Conservation (phyloP, 495 filamentous ascomycete species). For the Parmelia sp. region DNA sequence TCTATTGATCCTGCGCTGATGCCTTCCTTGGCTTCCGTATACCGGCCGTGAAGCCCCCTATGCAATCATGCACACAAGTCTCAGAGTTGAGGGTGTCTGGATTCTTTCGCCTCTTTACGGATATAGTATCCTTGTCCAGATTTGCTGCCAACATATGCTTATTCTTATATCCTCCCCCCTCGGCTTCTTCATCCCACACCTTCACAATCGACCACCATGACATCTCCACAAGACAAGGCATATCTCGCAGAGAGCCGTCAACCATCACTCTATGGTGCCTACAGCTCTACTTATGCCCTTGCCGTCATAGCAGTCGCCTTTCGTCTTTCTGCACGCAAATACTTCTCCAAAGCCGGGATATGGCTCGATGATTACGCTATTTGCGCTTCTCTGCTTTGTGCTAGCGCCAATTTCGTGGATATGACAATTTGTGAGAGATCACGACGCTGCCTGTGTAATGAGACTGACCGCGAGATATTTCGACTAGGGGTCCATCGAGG, state of each 20-base stretch:
- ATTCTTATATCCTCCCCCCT: background rate
- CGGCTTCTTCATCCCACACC: background rate
- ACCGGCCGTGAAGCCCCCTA: background rate
- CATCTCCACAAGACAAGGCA: background rate
- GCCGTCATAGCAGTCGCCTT: slow-evolving; percentile 12
- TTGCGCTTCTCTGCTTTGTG: slow-evolving; percentile 6
- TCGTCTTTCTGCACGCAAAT: slow-evolving; percentile 8
- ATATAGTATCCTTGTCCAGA: background rate
- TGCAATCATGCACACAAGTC: background rate
- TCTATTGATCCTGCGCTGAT: too few species aligned
- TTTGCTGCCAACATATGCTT: background rate
- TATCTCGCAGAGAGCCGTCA: slow-evolving; percentile 8
- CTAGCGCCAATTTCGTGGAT: background rate
- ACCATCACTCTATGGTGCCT: slow-evolving; percentile 5
- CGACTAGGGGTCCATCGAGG: slow-evolving; percentile 11
- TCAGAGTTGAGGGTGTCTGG: background rate
- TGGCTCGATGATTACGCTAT: slow-evolving; percentile 14
- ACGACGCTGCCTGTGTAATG: background rate
- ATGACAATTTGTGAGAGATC: slow-evolving; percentile 8
- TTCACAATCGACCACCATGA: background rate
- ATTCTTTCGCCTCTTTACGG: too few species aligned
- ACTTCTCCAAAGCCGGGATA: slow-evolving; percentile 8
- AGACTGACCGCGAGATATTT: background rate
- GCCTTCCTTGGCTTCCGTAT: background rate
- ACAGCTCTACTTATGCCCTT: slow-evolving; percentile 7